Base-by-base conservation (phyloP, 257 asterid genomes). In the Capsicum chinense region DNA sequence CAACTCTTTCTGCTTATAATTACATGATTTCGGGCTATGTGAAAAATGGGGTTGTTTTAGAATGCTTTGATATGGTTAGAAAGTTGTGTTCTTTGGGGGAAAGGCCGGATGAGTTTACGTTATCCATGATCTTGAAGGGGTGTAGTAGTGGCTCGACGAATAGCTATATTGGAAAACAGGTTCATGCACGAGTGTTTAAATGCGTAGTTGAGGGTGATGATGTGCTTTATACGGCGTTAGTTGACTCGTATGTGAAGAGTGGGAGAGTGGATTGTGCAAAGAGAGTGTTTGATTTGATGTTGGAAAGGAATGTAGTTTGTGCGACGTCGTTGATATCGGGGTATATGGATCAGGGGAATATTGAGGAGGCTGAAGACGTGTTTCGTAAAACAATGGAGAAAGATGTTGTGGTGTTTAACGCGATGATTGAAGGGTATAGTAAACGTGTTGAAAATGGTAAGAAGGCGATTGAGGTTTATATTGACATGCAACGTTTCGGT, bases 341-440 rank as follows among this genome's bases (percentile, higher is more conserved):
- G 48, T 94, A 95, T 90, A 90, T 95, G 99, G 92, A 91, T 80
- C 88, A 73, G 81, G 92, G 92, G 58, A 81, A 79, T 47, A 79
- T 91, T 19, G 87, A 85, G 74, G 97, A 94, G 7, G 99, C 98
- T 0, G 97, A 94, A 89, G 91, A 92, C 9, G 93, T 95, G 83
- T 94, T 95, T 69, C 70, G 71, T 11, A 91, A 83, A 84, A 94
- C 97, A 0, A 9, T 26, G 66, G 92, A 86, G 84, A 95, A 94
- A 91, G 97, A 94, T 66, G 92, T 88, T 57, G 98, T 95, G 87
- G 95, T 91, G 87, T 94, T 90, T 89, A 95, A 95, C 83, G 93
- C 98, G n/a, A 94, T 95, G 99, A 95, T 95, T n/a, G 99, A 95
- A 91, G 99, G 97, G 17, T 95, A 93, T 66, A 95, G 99, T 54